These are phyloP conservation scores for Eutrema yunnanense DNA, from an alignment of 345 rosid species.

Conservation along the genomic window DNA sequence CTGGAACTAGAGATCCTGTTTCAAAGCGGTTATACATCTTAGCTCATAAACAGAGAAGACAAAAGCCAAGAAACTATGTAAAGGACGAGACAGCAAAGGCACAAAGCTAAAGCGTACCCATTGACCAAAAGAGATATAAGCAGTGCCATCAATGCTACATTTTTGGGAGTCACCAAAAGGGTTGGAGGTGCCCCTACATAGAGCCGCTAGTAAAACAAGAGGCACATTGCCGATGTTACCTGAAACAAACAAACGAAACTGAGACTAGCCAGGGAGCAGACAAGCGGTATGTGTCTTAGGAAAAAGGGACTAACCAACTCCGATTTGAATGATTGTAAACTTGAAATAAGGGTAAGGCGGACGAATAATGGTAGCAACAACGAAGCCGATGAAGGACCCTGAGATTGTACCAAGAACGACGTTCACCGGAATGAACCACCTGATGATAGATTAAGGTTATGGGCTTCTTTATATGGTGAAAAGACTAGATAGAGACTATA, in stretches of 20 bases:
- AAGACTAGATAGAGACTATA: background rate
- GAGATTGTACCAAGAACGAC: constrained; percentile 64
- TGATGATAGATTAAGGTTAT: constrained; percentile 15
- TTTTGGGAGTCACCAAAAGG: constrained; percentile 84
- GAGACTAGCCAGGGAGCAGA: background rate
- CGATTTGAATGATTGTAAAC: constrained; percentile 82
- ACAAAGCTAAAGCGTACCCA: constrained; percentile 53
- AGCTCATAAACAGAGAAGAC: background rate
- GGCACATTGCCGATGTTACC: constrained; percentile 99
- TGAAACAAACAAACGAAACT: constrained; percentile 31
- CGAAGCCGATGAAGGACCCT: constrained; percentile 76
- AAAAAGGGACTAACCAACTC: constrained; percentile 57
- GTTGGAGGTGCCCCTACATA: constrained; percentile 74
- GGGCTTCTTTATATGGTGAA: too few relatives aligned
- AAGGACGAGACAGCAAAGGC: background rate
- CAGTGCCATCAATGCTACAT: constrained; percentile 86
- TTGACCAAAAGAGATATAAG: constrained; percentile 97
- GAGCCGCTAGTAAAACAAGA: constrained; percentile 87
- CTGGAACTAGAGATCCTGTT: background rate
- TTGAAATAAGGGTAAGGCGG: constrained; percentile 98
- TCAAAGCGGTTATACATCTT: background rate
- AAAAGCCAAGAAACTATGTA: background rate
- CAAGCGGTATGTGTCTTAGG: background rate
- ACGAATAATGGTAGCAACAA: constrained; percentile 52
- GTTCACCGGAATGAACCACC: constrained; percentile 99